Conservation (phyloP, 176 grass and related monocot genomes). For the Juncus inflexus region DNA sequence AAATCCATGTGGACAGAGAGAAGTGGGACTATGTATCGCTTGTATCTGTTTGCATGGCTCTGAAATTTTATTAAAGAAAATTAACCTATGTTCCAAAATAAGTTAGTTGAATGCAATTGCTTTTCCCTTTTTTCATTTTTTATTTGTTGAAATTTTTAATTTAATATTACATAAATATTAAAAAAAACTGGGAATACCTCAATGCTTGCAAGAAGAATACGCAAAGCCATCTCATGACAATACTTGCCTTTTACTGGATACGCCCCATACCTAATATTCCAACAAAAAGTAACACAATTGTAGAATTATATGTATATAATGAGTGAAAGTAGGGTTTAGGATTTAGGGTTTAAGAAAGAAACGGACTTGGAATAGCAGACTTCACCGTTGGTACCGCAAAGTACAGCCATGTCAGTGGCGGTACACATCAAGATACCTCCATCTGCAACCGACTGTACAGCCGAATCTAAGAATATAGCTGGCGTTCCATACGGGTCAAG, state of each 20-base stretch:
- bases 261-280: constrained; percentile 71
- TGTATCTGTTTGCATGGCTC: constrained; percentile 96
- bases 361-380: constrained; percentile 98
- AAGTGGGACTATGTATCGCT: constrained; percentile 91
- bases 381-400: constrained; percentile 85
- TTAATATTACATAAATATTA: no score
- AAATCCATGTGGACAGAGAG: constrained; percentile 96
- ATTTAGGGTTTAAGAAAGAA: no score
- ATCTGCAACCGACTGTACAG: constrained; percentile 81
- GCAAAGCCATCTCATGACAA: constrained; percentile 97
- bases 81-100: no score
- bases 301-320: no score
- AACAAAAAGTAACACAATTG: no score
- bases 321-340: background rate
- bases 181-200: constrained; percentile 52
- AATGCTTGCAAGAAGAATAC: constrained; percentile 95
- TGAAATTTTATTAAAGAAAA: no score
- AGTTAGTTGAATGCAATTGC: no score
- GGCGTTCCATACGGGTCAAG: constrained; percentile 95
- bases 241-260: constrained; percentile 94
- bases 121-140: background rate
- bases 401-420: constrained; percentile 96
- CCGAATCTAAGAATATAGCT: constrained; percentile 88
- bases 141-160: no score
- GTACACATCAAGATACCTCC: constrained; percentile 92